phyloP scores from a whole-genome alignment of 345 rosid genomes.

The Lenwebbia sp. region DNA sequence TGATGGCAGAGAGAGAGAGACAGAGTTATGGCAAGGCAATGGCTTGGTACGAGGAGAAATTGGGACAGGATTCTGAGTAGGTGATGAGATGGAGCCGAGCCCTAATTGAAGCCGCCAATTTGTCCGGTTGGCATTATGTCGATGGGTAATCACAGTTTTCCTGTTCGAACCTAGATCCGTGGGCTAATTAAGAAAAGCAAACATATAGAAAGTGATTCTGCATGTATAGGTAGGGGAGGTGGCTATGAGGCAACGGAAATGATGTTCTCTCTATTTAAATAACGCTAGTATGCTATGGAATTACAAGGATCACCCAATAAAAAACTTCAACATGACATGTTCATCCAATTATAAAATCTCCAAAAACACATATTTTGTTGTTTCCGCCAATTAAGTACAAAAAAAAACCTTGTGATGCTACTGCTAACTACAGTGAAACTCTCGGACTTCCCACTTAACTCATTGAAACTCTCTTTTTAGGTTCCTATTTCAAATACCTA shows the following conservation, averaged over 20 bases:
- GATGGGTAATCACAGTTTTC: background rate
- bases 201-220: background rate
- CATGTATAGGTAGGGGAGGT: background rate
- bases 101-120: background rate
- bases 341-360: too few relatives aligned
- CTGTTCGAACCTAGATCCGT: background rate
- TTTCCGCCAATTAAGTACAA: too few relatives aligned
- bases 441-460: background rate
- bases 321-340: too few relatives aligned
- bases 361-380: too few relatives aligned
- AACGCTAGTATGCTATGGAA: too few relatives aligned
- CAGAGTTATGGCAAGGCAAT: background rate
- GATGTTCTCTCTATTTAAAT: too few relatives aligned
- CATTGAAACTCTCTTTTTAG: background rate
- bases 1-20: background rate
- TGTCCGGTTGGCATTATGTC: background rate
- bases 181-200: background rate
- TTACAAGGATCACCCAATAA: too few relatives aligned
- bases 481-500: background rate
- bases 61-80: background rate
- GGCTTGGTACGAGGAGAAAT: accelerated
- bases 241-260: too few relatives aligned
- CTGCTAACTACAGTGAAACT: background rate
- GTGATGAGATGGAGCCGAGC: background rate
- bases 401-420: too few relatives aligned